Percentiles rank a stretch among this genome's conserved stretches.
These are phyloP conservation scores for Martiniozyma asiatica DNA, from an alignment of 1,139 yeast genomes.

Conservation along the genomic window DNA sequence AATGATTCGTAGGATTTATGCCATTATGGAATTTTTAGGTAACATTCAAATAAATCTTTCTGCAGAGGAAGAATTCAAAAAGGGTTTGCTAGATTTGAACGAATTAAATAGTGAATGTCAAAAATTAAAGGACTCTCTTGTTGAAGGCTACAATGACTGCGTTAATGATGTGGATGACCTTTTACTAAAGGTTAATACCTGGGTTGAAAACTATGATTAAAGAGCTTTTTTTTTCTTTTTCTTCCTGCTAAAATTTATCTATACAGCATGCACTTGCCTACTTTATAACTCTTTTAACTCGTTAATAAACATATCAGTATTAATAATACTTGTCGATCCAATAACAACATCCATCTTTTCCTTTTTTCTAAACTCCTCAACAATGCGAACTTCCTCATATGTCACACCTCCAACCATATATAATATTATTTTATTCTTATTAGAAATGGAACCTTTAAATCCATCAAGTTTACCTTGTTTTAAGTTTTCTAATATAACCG, in stretches of 20 bases:
- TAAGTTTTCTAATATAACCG: conserved; percentile 35
- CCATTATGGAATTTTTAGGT: conserved; percentile 81
- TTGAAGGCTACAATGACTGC: conserved; percentile 44
- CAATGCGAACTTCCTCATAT: conserved; percentile 78
- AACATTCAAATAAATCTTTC: conserved; percentile 74
- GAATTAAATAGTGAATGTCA: conserved; percentile 18
- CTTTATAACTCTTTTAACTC: too few species aligned
- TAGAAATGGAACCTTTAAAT: conserved; percentile 4
- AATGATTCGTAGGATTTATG: conserved; percentile 77
- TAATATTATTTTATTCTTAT: conserved; percentile 35
- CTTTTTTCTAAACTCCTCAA: conserved; percentile 51
- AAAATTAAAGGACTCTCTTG: conserved; percentile 24
- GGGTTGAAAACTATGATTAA: conserved; percentile 33
- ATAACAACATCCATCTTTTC: conserved; percentile 44
- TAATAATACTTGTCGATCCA: conserved; percentile 69
- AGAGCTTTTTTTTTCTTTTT: not conserved
- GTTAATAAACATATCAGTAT: conserved; percentile 45
- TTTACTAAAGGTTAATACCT: conserved; percentile 52
- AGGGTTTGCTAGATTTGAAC: conserved; percentile 14
- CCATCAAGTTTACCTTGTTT: conserved; percentile 36
- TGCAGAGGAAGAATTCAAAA: conserved; percentile 50
- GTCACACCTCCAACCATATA: conserved; percentile 88
- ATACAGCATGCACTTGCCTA: too few species aligned
- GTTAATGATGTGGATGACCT: conserved; percentile 55
- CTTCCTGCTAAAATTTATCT: not conserved